phyloP scores from a whole-genome alignment of 306 rosid genomes.

The Cicer judaicum region DNA sequence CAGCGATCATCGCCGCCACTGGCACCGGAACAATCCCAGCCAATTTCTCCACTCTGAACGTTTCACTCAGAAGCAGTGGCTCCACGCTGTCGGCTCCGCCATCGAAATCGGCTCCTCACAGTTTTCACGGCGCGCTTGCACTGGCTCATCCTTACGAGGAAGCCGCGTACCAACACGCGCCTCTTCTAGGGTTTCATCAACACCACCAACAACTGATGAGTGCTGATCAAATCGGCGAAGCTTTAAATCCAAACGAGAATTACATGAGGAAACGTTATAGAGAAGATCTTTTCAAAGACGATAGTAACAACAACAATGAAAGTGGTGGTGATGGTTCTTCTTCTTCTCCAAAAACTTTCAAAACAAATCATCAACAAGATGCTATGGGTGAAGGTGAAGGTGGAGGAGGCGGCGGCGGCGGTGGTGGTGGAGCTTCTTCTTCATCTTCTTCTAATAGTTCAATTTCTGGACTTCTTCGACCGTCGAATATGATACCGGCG shows the following conservation, averaged over 20 bases:
- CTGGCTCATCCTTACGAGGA: slow-evolving; percentile 77
- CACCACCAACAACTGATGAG: slow-evolving; percentile 61
- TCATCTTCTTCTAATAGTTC: neutral
- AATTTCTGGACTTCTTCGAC: slow-evolving; percentile 49
- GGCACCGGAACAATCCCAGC: slow-evolving; percentile 95
- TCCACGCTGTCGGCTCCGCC: slow-evolving; percentile 80
- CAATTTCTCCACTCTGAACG: slow-evolving; percentile 76
- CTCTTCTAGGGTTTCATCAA: slow-evolving; percentile 74
- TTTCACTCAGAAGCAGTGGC: slow-evolving; percentile 79
- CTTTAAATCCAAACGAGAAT: slow-evolving; percentile 66
- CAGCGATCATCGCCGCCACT: slow-evolving; percentile 79
- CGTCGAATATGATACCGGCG: slow-evolving; percentile 60
- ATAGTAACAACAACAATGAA: slow-evolving; percentile 38
- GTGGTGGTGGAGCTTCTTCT: neutral
- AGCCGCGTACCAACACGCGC: slow-evolving; percentile 66
- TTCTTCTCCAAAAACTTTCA: slow-evolving; percentile 40
- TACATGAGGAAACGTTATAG: slow-evolving; percentile 82
- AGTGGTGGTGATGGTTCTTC: slow-evolving; percentile 42
- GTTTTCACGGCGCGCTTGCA: slow-evolving; percentile 72
- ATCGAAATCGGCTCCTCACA: slow-evolving; percentile 73
- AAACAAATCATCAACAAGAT: slow-evolving; percentile 1
- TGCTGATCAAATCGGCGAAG: slow-evolving; percentile 73
- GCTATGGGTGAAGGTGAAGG: neutral
- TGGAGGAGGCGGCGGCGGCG: neutral
- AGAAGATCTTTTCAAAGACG: slow-evolving; percentile 89